Conservation (phyloP, 441 rosid species). For the Gossypium gossypioides region DNA sequence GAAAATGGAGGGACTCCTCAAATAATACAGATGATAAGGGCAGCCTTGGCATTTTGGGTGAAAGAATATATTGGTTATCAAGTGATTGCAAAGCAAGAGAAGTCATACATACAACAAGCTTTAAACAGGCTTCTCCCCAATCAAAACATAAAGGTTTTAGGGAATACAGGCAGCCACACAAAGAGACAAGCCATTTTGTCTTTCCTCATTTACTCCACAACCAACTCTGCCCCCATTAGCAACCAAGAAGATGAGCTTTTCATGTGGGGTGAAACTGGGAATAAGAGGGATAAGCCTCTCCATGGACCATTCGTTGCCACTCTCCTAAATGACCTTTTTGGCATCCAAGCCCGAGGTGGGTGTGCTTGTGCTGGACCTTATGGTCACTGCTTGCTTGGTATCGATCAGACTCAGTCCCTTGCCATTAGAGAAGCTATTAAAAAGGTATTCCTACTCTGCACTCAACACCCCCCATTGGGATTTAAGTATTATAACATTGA, state of each 20-base stretch:
- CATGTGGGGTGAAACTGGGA: slow-evolving; percentile 34
- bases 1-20: slow-evolving; percentile 59
- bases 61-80: slow-evolving; percentile 35
- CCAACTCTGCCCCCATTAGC: slow-evolving; percentile 9
- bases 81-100: slow-evolving; percentile 32
- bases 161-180: slow-evolving; percentile 20
- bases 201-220: slow-evolving; percentile 39
- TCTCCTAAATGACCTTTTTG: slow-evolving; percentile 52
- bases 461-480: not conserved
- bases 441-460: slow-evolving; percentile 19
- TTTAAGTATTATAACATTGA: not conserved
- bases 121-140: slow-evolving; percentile 35
- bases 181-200: slow-evolving; percentile 39
- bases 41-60: slow-evolving; percentile 50
- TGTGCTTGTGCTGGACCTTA: slow-evolving; percentile 66
- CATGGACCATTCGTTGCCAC: slow-evolving; percentile 46
- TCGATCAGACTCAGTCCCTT: slow-evolving; percentile 15
- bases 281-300: slow-evolving; percentile 40
- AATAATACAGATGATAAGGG: slow-evolving; percentile 44
- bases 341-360: slow-evolving; percentile 59
- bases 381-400: slow-evolving; percentile 39
- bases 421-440: slow-evolving; percentile 24
- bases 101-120: slow-evolving; percentile 30
- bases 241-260: not conserved
- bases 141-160: slow-evolving; percentile 35